phyloP scores from a whole-genome alignment of 345 rosid species.

The Combretum micranthum region DNA sequence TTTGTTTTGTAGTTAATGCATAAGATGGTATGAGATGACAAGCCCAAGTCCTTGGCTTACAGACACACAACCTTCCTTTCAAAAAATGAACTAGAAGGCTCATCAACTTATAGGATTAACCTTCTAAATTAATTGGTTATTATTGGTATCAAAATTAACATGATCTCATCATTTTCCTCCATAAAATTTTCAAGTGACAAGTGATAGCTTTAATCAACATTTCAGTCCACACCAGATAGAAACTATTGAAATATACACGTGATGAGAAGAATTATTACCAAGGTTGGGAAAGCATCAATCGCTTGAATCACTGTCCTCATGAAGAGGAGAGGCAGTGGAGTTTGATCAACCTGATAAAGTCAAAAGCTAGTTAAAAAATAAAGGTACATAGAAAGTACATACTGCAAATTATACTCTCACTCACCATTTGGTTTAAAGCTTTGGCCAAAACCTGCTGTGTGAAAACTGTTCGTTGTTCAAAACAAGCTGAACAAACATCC shows the following conservation, averaged over 20 bases:
- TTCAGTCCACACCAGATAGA: not conserved
- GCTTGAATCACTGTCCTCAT: conserved; percentile 99
- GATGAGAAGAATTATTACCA: conserved; percentile 40
- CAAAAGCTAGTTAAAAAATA: conserved; percentile 16
- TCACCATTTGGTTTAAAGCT: conserved; percentile 91
- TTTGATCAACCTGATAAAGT: conserved; percentile 75
- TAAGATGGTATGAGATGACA: too few species aligned
- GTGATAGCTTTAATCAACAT: not conserved
- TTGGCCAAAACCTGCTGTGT: conserved; percentile 92
- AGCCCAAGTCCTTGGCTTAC: too few species aligned
- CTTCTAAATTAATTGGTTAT: too few species aligned
- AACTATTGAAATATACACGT: not conserved
- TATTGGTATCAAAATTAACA: too few species aligned
- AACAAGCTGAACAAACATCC: conserved; percentile 94
- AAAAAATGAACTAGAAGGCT: too few species aligned
- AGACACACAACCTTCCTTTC: too few species aligned
- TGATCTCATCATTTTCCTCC: too few species aligned
- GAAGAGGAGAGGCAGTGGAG: conserved; percentile 84
- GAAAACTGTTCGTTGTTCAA: conserved; percentile 95
- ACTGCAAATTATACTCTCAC: not conserved
- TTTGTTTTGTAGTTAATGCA: too few species aligned
- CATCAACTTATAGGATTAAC: too few species aligned
- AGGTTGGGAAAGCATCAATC: conserved; percentile 85
- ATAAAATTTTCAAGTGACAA: too few species aligned
- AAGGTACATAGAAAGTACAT: not conserved